phyloP scores from a whole-genome alignment of 169 alveolate genomes.

The Cryptosporidium meleagridis region DNA sequence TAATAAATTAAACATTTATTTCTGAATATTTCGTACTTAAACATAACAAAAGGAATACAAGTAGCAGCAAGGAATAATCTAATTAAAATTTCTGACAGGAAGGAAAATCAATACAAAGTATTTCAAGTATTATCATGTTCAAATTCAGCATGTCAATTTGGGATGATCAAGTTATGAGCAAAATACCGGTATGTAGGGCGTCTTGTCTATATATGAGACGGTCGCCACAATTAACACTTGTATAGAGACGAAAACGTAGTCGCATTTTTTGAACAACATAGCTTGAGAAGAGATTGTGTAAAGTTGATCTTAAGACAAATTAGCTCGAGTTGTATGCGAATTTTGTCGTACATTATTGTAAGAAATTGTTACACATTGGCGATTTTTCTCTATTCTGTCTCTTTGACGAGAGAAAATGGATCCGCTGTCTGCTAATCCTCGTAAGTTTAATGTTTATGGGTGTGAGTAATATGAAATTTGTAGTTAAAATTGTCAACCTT shows the following conservation, averaged over 20 bases:
- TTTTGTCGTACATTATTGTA: slow-evolving; percentile 6
- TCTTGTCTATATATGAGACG: slow-evolving; percentile 66
- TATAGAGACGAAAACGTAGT: slow-evolving; percentile 49
- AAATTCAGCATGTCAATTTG: not conserved
- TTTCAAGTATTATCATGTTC: not conserved
- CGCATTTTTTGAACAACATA: not conserved
- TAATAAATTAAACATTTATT: not conserved
- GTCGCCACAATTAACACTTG: slow-evolving; percentile 26
- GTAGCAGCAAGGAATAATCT: not conserved
- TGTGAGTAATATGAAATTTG: not conserved
- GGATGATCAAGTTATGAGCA: not conserved
- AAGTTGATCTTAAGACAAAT: not conserved
- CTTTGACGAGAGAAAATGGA: slow-evolving; percentile 43
- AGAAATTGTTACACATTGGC: not conserved
- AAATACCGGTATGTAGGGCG: slow-evolving; percentile 30
- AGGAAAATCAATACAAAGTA: not conserved
- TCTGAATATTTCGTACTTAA: not conserved
- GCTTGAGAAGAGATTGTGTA: not conserved
- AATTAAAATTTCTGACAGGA: not conserved
- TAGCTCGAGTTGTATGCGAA: slow-evolving; percentile 16
- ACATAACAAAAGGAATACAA: not conserved
- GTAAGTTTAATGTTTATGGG: slow-evolving; percentile 38
- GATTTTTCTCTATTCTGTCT: slow-evolving; percentile 16
- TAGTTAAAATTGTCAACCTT: not conserved
- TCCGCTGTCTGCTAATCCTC: slow-evolving; percentile 73